phyloP scores from a whole-genome alignment of 768 basidiomycete species.

The Termitomyces sp. region DNA sequence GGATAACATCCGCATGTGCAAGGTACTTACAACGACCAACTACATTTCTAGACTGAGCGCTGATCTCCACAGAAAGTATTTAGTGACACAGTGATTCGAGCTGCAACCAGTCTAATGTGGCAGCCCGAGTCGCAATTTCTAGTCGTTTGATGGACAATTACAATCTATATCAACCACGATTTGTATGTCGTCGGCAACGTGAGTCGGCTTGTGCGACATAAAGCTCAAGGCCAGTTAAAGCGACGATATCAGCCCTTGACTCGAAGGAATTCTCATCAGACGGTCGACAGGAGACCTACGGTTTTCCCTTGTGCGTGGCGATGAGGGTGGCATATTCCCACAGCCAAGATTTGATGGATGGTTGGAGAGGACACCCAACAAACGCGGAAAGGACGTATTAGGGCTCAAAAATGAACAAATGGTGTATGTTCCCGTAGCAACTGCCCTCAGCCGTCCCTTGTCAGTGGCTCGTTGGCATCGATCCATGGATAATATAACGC shows the following conservation, averaged over 20 bases:
- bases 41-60: too few relatives aligned
- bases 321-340: neutral
- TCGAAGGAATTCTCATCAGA: neutral
- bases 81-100: too few relatives aligned
- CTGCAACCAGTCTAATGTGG: too few relatives aligned
- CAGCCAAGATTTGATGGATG: neutral
- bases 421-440: slow-evolving; percentile 18
- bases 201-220: neutral
- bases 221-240: too few relatives aligned
- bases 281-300: too few relatives aligned
- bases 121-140: too few relatives aligned
- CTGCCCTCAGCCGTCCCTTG: slow-evolving; percentile 9
- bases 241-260: neutral
- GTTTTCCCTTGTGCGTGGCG: neutral
- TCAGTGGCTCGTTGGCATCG: neutral
- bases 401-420: neutral
- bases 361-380: slow-evolving; percentile 8
- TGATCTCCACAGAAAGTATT: neutral
- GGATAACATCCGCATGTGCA: neutral
- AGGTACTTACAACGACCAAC: too few relatives aligned
- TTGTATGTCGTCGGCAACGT: too few relatives aligned
- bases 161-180: neutral
- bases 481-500: slow-evolving; percentile 6
- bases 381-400: neutral
- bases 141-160: too few relatives aligned